Evolutionary conservation across 768 basidiomycete genomes (phyloP), one percentile per base, ranked within the genome.

Genomic region (Leccinum ochraceum): DNA sequence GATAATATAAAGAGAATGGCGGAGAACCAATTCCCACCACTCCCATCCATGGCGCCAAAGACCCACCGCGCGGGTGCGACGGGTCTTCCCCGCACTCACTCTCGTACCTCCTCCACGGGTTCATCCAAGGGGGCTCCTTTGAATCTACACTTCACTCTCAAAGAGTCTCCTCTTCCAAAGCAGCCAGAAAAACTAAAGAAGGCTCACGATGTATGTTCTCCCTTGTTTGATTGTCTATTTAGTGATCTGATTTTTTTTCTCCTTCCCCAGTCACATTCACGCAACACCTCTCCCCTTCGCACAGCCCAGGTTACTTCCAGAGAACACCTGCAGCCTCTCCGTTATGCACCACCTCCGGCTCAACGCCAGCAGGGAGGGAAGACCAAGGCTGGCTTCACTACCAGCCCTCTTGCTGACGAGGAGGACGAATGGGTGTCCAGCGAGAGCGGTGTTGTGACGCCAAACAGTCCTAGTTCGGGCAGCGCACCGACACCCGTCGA

Each of bases 371-470:
- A 71, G 44, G 74, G 70, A 4, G 68, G 62, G 58, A 76, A 75
- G 64, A 69, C 74, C 11, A 86, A 84, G 68, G 68, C 76, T 24
- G 86, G 83, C 5, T 89, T 90, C 67, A 82, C 83, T 59, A 78
- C 86, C 9, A 81, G 78, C 54, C 76, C 81, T 32, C 76, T 74
- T 44, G 80, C 74, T 26, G 81, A 78, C 42, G 80, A 78, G 13
- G 88, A 89, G 11, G 88, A 89, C 58, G 90, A 85, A 59, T 91
- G 89, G 89, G 80, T 88, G 1, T 91, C 89, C 28, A 89, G 86
- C 69, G 88, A 89, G 72, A 90, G 88, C 67, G 89, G 88, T 7
- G 86, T 83, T 0, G 88, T 77, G 1, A 91, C 89, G 2, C 90
- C 89, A 4, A 81, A 80, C 64, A 75, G 78, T 13, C 61, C 75